A percentile compares a stretch with the other conserved stretches of the same genome.
phyloP scores from a whole-genome alignment of 257 asterid species.

The Hygrophila difformis region DNA sequence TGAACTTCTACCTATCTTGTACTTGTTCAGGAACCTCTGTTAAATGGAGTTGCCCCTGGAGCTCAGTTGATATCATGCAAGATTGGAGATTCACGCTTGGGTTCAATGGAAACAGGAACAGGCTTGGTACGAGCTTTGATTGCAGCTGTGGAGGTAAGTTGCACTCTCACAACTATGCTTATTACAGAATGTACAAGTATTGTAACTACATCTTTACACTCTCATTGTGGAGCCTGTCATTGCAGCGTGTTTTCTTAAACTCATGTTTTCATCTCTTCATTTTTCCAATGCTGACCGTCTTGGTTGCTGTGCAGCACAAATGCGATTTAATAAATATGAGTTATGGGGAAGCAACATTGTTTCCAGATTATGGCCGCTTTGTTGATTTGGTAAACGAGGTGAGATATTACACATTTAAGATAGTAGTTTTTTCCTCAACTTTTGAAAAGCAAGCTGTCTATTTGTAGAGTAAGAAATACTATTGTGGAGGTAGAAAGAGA shows the following conservation, averaged over 20 bases:
- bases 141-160: slow-evolving; percentile 88
- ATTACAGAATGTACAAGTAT: neutral
- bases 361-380: slow-evolving; percentile 97
- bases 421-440: too few relatives aligned
- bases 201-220: neutral
- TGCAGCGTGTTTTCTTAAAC: neutral
- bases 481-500: too few relatives aligned
- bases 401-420: slow-evolving; percentile 15
- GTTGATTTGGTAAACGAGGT: slow-evolving; percentile 96
- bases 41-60: slow-evolving; percentile 99
- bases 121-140: slow-evolving; percentile 92
- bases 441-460: too few relatives aligned
- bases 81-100: slow-evolving; percentile 94
- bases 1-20: slow-evolving; percentile 15
- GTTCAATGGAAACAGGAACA: slow-evolving; percentile 99
- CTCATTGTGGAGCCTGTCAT: slow-evolving; percentile 6
- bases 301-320: slow-evolving; percentile 60
- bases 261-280: slow-evolving; percentile 8
- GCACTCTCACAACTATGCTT: neutral
- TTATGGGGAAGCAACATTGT: slow-evolving; percentile 83
- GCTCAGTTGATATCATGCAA: slow-evolving; percentile 94
- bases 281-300: slow-evolving; percentile 9
- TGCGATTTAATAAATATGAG: slow-evolving; percentile 98
- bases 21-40: slow-evolving; percentile 69
- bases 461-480: too few relatives aligned